Base-by-base conservation (phyloP, 1,139 yeast species). In the Yamadazyma atlantica region DNA sequence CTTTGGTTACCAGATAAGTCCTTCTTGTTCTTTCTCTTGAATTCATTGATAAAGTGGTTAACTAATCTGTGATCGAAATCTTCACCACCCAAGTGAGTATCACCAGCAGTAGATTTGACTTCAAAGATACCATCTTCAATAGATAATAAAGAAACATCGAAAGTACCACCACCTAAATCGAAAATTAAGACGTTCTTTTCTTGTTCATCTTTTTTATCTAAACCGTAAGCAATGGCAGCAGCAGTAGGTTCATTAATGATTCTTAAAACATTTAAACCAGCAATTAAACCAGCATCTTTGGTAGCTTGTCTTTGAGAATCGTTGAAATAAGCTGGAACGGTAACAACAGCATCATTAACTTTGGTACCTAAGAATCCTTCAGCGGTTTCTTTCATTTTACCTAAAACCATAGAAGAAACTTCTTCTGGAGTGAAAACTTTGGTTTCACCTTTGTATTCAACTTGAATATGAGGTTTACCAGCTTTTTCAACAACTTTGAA, bases 271-370 rank as follows among this genome's bases (percentile, higher is more conserved):
- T 88, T 86, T 67, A 88, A 82, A 67, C 96, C 96, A 58, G 96
- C 85, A 75, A 88, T 88, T 77, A 92, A 85, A 82, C 96, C 96
- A 60, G 96, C 96, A 72, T 88, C 96, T 81, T 88, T 88, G 80
- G 96, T 88, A 57, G 96, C 96, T 77, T 88, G 96, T 78, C 96
- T 86, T 78, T 88, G 96, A 60, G 96, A 86, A 70, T 88, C 96
- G 77, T 88, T 88, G 82, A 88, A 88, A 77, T 88, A 88, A 66
- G 96, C 96, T 73, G 96, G 96, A 57, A 88, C 96, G 56, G 96
- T 88, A 64, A 88, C 80, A 59, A 88, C 96, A 57, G 96, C 96
- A 73, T 88, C 86, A 73, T 86, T 94, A 64, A 88, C 96, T 69
- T 80, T 82, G 77, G 84, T 80, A 69, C 95, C 96, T 53, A 88